phyloP scores from a whole-genome alignment of 306 rosid species.

The Cajanus cajan region DNA sequence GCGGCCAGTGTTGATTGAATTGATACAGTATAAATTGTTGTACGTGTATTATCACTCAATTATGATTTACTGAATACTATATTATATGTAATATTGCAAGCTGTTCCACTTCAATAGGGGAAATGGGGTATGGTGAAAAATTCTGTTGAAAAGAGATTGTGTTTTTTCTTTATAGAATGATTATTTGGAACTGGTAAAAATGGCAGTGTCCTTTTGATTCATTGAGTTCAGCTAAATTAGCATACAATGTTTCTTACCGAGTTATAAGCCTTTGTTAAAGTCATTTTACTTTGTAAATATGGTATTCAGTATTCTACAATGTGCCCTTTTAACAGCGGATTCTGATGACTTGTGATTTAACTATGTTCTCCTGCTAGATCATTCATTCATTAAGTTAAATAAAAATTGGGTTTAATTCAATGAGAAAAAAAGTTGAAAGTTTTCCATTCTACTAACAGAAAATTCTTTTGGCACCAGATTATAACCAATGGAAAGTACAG shows the following conservation, averaged over 20 bases:
- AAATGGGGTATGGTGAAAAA: not conserved
- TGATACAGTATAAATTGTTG: too few species aligned
- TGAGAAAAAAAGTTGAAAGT: not conserved
- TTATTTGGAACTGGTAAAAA: not conserved
- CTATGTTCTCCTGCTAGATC: not conserved
- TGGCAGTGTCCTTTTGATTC: not conserved
- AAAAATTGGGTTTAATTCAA: not conserved
- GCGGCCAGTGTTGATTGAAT: not conserved
- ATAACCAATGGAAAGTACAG: constrained; percentile 78
- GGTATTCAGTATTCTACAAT: constrained; percentile 19
- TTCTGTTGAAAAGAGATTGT: not conserved
- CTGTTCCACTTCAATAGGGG: not conserved
- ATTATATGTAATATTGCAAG: not conserved
- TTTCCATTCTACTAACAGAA: constrained; percentile 11
- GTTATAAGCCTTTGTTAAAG: not conserved
- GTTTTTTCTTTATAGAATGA: not conserved
- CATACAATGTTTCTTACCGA: not conserved
- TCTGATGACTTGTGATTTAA: constrained; percentile 7
- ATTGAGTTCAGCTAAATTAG: not conserved
- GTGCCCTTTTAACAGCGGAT: not conserved
- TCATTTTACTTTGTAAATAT: not conserved
- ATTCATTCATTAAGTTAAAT: constrained; percentile 10
- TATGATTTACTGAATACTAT: not conserved
- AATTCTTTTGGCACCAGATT: constrained; percentile 50
- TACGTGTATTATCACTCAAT: too few species aligned